A percentile compares a stretch with the other conserved stretches of the same genome.
phyloP scores from a whole-genome alignment of 208 protist genomes.

The Trypanosomatidae sp. region DNA sequence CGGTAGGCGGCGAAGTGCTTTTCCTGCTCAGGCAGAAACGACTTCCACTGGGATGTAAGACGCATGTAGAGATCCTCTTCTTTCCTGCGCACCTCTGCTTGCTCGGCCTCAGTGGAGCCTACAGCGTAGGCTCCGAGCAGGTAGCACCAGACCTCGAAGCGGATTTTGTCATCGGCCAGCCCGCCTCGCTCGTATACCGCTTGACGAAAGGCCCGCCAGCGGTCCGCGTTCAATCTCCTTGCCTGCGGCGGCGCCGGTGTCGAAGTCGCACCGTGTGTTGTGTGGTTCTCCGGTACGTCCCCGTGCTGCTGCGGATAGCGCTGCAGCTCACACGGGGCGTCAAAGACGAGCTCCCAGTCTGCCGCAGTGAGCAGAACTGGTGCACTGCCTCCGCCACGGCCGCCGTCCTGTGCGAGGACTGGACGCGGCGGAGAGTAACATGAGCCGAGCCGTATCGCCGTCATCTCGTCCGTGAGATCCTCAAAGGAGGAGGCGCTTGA shows the following conservation, averaged over 20 bases:
- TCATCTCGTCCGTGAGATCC: slow-evolving; percentile 32
- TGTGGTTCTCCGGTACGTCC: neutral
- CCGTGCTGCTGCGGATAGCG: neutral
- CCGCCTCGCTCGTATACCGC: slow-evolving; percentile 32
- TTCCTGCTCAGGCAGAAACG: slow-evolving; percentile 71
- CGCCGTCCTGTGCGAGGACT: neutral
- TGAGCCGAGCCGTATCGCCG: slow-evolving; percentile 23
- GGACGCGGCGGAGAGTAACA: slow-evolving; percentile 25
- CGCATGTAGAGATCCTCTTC: slow-evolving; percentile 53
- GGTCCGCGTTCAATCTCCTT: slow-evolving; percentile 11
- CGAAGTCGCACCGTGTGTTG: neutral
- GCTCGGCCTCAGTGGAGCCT: slow-evolving; percentile 34
- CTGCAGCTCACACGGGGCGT: neutral
- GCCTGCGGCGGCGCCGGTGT: too few relatives aligned
- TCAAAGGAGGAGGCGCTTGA: slow-evolving; percentile 34
- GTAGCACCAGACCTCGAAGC: slow-evolving; percentile 80
- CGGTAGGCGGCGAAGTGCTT: slow-evolving; percentile 61
- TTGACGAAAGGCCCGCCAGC: slow-evolving; percentile 22
- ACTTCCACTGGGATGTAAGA: slow-evolving; percentile 77
- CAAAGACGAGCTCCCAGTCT: slow-evolving; percentile 3
- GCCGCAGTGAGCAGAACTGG: neutral
- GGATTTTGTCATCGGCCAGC: slow-evolving; percentile 25
- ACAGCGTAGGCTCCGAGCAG: slow-evolving; percentile 59
- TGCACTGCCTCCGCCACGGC: neutral
- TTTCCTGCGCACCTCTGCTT: slow-evolving; percentile 15